Evolutionary conservation across 1,284 basidiomycete genomes (phyloP).

Genomic region (Tremellales sp.): DNA sequence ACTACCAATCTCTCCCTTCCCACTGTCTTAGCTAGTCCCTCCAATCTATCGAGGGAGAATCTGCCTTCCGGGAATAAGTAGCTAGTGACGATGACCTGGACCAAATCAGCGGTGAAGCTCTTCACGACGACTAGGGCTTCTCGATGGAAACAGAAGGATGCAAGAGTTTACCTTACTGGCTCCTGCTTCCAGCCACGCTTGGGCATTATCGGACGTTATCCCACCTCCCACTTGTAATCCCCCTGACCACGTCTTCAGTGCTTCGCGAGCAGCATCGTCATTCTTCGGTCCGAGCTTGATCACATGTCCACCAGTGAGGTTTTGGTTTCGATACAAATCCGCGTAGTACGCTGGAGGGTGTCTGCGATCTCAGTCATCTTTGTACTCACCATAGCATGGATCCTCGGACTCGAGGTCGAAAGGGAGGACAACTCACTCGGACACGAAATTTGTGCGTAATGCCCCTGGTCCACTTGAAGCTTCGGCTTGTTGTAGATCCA

Average conservation of each 20-base stretch:
- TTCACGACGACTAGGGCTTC: neutral
- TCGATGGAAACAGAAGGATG: neutral
- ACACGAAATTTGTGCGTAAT: conserved; percentile 88
- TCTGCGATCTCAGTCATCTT: conserved; percentile 50
- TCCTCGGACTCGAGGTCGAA: neutral
- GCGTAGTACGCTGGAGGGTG: conserved; percentile 79
- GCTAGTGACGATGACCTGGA: conserved; percentile 94
- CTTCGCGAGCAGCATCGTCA: conserved; percentile 77
- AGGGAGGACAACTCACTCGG: conserved; percentile 60
- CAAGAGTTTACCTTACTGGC: conserved; percentile 72
- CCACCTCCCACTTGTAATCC: conserved; percentile 92
- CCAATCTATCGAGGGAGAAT: conserved; percentile 72
- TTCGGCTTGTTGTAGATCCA: conserved; percentile 52
- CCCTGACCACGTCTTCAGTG: conserved; percentile 76
- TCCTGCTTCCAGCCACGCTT: conserved; percentile 78
- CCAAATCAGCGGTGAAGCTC: neutral
- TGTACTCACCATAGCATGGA: neutral
- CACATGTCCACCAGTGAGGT: conserved; percentile 82
- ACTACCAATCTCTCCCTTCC: conserved; percentile 88
- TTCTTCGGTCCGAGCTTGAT: conserved; percentile 92
- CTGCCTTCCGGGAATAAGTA: conserved; percentile 80
- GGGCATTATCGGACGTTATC: conserved; percentile 75
- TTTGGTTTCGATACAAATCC: conserved; percentile 65
- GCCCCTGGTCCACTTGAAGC: neutral
- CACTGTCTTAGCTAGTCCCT: conserved; percentile 60